Conservation (phyloP, 1,284 basidiomycete genomes). For the Sanguinoderma infundibulare region DNA sequence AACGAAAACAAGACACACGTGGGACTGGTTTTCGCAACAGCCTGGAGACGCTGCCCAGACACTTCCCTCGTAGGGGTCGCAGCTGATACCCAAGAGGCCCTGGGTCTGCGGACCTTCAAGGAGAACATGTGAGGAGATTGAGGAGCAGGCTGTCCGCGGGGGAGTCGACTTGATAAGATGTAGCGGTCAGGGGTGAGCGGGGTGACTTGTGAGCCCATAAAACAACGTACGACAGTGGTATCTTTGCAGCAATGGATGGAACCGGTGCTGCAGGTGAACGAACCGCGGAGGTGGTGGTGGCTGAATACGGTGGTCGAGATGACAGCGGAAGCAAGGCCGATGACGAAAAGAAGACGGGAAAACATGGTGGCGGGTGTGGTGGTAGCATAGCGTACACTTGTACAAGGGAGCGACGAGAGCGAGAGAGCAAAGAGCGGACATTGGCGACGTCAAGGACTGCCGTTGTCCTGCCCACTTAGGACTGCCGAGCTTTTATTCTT, state of each 20-base stretch:
- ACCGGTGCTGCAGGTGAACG: conserved; percentile 16
- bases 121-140: conserved; percentile 15
- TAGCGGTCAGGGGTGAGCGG: neutral
- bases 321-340: conserved; percentile 12
- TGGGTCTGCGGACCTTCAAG: conserved; percentile 1
- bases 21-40: conserved; percentile 25
- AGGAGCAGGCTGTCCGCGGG: neutral
- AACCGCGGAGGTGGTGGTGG: neutral
- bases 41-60: conserved; percentile 8
- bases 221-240: neutral
- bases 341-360: conserved; percentile 2
- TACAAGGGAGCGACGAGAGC: neutral
- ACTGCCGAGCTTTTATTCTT: neutral
- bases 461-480: neutral
- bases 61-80: conserved; percentile 16
- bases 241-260: conserved; percentile 19
- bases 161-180: conserved; percentile 5
- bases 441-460: neutral
- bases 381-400: conserved; percentile 13
- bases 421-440: neutral
- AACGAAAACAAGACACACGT: conserved; percentile 4
- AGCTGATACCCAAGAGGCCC: conserved; percentile 18
- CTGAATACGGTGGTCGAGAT: conserved; percentile 16
- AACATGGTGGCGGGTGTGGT: neutral
- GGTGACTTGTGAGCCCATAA: neutral